Base-by-base conservation (phyloP, 106 monocot species). In the Narthecium ossifragum region DNA sequence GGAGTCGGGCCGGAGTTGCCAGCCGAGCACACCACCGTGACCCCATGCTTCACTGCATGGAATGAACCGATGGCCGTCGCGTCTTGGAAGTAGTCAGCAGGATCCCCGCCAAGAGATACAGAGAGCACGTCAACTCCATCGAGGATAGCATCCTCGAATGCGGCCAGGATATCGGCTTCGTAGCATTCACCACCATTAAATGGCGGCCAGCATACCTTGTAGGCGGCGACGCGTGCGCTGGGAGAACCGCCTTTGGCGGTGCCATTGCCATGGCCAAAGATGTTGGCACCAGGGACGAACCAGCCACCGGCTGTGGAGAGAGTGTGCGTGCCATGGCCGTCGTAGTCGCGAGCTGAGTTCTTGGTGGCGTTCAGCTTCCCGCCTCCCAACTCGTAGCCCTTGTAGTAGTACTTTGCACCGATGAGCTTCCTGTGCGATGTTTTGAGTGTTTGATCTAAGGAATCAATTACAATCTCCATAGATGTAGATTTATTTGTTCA, bases 311-410 rank as follows among this genome's bases (percentile, higher is more conserved):
- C 81, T 0, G 81, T 86, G 34, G 86, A 81, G 68, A 82, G 78
- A 15, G 86, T 86, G 86, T 86, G 86, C 18, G 78, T 86, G 31
- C 86, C 86, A n/a, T 86, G 86, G 36, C 86, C 86, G 23, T 78
- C 72, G 34, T 18, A 46, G 68, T 86, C 85, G 0, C 67, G 63
- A 29, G 73, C 28, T 14, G 73, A 51, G 60, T 62, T 13, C 34
- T n/a, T 12, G 58, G 10, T 32, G 63, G 58, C 30, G 9, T 25
- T 53, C 11, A 31, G 37, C 4, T 11, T 8, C 1, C 68, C 67
- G 1, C 8, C 46, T 1, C 5, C 18, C 3, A 65, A 29, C 6
- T 27, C 8, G 46, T 68, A 72, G 8, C 81, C 86, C 31, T 68
- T 62, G 72, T 78, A 71, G 81, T 71, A 86, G 75, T 68, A 75